Base-by-base conservation (phyloP, 2,329 filamentous ascomycete species). In the Phaeosphaeriaceae sp. region DNA sequence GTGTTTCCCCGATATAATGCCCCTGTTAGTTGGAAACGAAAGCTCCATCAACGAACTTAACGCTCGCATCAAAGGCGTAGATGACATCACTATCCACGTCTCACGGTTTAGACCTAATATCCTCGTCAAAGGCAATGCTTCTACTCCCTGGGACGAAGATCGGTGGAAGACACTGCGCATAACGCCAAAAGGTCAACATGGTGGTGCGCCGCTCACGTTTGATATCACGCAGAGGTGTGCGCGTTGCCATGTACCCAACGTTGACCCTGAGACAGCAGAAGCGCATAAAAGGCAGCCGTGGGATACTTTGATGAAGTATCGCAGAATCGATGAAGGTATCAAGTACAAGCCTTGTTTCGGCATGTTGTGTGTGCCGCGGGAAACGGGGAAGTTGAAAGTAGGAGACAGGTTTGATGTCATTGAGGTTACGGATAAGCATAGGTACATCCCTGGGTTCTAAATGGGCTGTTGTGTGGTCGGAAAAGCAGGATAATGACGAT, bases 301-400 rank as follows among this genome's bases (percentile, higher is more conserved):
- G 84, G 78, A 85, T 60, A 80, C 79, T 52, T 67, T 87, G 45
- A 82, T 85, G 77, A 81, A 80, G 60, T 87, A 84, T 67, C 73
- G 84, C 7, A 69, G 83, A 21, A 76, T 87, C 4, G 84, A 87
- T 63, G 73, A 80, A 58, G 84, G 84, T 0, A 77, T 83, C 20
- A 86, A 78, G 70, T 87, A 76, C 55, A 87, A 87, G 72, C 85
- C 85, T 33, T 86, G 84, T 58, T 87, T 87, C 74, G 85, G 85
- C 1, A 87, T 87, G 85, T 66, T 87, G 61, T 81, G 83, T 64
- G 81, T 82, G 43, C 84, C 85, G 13, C 75, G 79, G 51, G 81
- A 85, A 35, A 82, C 84, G 54, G 83, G 82, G 0, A 65, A 73
- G 39, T 63, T 87, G 8, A 75, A 76, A 48, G 80, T 87, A 9